phyloP scores from a whole-genome alignment of 2,329 filamentous ascomycete genomes.

The Colletotrichum somersetense region DNA sequence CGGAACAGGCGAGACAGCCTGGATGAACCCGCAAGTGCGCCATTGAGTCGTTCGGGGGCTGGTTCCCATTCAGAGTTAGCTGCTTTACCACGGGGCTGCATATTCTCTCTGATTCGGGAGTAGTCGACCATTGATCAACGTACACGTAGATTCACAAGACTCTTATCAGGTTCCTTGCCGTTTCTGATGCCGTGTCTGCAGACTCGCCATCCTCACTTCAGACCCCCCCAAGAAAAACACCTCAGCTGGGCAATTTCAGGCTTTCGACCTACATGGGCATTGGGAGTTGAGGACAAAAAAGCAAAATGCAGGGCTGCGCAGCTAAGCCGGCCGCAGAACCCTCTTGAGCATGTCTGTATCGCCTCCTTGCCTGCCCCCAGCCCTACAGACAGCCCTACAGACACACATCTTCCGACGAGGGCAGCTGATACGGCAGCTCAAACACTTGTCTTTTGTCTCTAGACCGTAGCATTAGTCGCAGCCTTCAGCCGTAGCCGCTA shows the following conservation, averaged over 20 bases:
- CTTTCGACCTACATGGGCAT: no score
- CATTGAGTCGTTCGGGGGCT: no score
- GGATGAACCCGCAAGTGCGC: not conserved
- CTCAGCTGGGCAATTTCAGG: no score
- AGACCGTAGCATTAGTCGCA: not conserved
- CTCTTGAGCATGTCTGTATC: not conserved
- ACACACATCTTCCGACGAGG: no score
- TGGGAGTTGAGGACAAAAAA: not conserved
- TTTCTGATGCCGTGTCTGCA: not conserved
- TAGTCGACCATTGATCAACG: no score
- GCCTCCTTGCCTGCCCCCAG: not conserved
- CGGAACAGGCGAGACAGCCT: not conserved
- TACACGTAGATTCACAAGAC: not conserved
- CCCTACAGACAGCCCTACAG: conserved; percentile 14
- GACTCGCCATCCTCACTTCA: not conserved
- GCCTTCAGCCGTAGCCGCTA: conserved; percentile 4
- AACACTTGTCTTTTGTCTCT: not conserved
- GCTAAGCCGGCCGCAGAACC: not conserved
- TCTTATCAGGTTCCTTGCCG: no score
- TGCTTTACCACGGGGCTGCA: no score
- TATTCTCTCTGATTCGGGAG: no score
- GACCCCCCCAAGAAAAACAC: no score
- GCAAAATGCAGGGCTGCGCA: not conserved
- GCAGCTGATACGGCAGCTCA: no score
- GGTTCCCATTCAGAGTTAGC: no score